Evolutionary conservation across 2,329 filamentous ascomycete species (phyloP).

Genomic region (Diaporthe longicolla): DNA sequence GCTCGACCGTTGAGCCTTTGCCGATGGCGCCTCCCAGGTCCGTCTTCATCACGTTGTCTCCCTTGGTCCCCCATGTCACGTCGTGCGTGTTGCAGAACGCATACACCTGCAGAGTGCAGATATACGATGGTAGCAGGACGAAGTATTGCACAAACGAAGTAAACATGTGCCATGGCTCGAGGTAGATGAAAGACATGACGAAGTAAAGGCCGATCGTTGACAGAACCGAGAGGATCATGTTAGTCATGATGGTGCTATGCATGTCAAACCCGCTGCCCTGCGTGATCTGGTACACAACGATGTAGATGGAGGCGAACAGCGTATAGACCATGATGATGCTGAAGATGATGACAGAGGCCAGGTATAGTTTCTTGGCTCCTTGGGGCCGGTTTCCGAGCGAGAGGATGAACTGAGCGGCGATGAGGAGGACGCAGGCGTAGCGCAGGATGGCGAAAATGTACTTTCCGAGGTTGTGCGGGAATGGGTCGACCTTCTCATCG

Average conservation of each 20-base stretch:
- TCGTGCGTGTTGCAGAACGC: slow-evolving; percentile 99
- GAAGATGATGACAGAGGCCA: slow-evolving; percentile 91
- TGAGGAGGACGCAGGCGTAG: slow-evolving; percentile 88
- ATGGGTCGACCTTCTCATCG: slow-evolving; percentile 86
- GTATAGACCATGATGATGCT: slow-evolving; percentile 96
- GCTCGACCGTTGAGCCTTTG: slow-evolving; percentile 84
- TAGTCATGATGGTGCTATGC: slow-evolving; percentile 93
- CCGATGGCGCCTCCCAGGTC: slow-evolving; percentile 90
- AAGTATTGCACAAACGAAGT: slow-evolving; percentile 94
- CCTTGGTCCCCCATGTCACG: slow-evolving; percentile 98
- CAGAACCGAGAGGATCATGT: slow-evolving; percentile 89
- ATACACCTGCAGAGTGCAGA: slow-evolving; percentile 97
- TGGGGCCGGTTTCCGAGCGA: slow-evolving; percentile 97
- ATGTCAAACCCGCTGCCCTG: slow-evolving; percentile 68
- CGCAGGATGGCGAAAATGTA: slow-evolving; percentile 89
- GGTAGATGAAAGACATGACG: slow-evolving; percentile 94
- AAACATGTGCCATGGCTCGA: slow-evolving; percentile 99
- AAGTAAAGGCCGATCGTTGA: slow-evolving; percentile 96
- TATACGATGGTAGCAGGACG: slow-evolving; percentile 89
- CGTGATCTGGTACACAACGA: slow-evolving; percentile 85
- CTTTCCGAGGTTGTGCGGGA: slow-evolving; percentile 86
- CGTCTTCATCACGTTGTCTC: slow-evolving; percentile 94
- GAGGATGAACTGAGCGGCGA: slow-evolving; percentile 95
- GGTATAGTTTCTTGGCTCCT: slow-evolving; percentile 91
- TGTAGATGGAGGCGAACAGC: slow-evolving; percentile 88